Base-by-base conservation (phyloP, 768 basidiomycete species). In the Mrakia blollopis region DNA sequence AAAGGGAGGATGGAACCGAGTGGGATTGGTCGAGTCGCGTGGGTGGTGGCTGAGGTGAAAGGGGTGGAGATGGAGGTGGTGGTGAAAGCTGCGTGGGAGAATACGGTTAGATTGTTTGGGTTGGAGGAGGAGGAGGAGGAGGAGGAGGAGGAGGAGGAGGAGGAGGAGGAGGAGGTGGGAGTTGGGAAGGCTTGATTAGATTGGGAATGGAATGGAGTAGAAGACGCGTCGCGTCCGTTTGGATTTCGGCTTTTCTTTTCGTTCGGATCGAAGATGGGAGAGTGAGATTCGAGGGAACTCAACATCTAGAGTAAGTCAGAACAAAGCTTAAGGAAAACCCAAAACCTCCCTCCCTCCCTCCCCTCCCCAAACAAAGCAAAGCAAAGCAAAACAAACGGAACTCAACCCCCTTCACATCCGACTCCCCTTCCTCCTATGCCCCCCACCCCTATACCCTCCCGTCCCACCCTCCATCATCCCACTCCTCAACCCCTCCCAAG, bases 1-100 rank as follows among this genome's bases (percentile, higher is more conserved):
- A 93, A 92, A 83, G 91, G 91, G 4, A 85, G 92, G 60, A 92
- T 90, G 80, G 92, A 93, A 80, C 91, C 92, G 5, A 84, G 83
- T 50, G 84, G 87, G 2, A 87, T 90, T 32, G 90, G 89, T 9
- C 87, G 87, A 35, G 88, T 93, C 14, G 92, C 91, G 30, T 92
- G 90, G 89, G 88, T 91, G 16, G 85, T 92, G 16, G 86, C 85
- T 11, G 74, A 79, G 86, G 75, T 85, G 5, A 83, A 86, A 50
- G 86, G 84, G 2, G 81, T 87, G 9, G 76, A 87, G 0, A 83
- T 91, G 37, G 88, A 90, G 78, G 85, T 86, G 74, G 83, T 93
- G 0, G 84, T 86, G 5, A 87, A 88, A 79, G 85, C 83, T 32
- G 88, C 86, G 5, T 92, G 88, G 87, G 84, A 84, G 78, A 93